These are phyloP conservation scores for Cyclotella sp. DNA, from an alignment of 108 stramenopile genomes.

Conservation along the genomic window DNA sequence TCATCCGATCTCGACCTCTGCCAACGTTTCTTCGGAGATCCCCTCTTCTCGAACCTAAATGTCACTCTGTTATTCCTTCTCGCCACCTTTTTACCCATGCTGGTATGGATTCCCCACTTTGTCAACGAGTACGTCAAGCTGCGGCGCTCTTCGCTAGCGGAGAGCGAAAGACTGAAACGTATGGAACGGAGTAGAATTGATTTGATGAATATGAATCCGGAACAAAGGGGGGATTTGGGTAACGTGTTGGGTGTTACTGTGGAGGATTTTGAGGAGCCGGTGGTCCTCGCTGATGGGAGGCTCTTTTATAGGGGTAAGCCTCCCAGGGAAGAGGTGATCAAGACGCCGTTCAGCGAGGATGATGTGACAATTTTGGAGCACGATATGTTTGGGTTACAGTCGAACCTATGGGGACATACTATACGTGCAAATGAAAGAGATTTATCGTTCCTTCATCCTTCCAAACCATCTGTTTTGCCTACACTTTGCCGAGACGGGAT, in stretches of 20 bases:
- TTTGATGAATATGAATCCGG: slow-evolving; percentile 5
- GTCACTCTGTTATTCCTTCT: slow-evolving; percentile 36
- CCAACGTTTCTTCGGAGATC: slow-evolving; percentile 55
- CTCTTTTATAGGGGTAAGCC: neutral
- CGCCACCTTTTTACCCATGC: slow-evolving; percentile 42
- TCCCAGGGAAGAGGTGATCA: neutral
- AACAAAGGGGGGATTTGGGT: neutral
- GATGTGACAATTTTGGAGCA: slow-evolving; percentile 26
- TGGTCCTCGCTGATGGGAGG: neutral
- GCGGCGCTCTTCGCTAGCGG: neutral
- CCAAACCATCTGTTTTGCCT: slow-evolving; percentile 53
- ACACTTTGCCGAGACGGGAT: slow-evolving; percentile 69
- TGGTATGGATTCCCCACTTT: slow-evolving; percentile 51
- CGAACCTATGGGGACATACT: neutral
- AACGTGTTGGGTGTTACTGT: neutral
- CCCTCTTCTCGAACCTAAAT: slow-evolving; percentile 49
- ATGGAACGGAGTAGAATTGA: slow-evolving; percentile 36
- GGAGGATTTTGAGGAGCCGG: slow-evolving; percentile 2
- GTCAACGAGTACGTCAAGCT: slow-evolving; percentile 17
- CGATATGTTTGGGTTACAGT: slow-evolving; percentile 8
- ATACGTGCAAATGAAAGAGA: neutral
- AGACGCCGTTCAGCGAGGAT: slow-evolving; percentile 16
- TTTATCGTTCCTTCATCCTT: neutral
- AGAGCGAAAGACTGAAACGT: slow-evolving; percentile 21
- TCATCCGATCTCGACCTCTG: slow-evolving; percentile 32